Evolutionary conservation across 2,329 filamentous ascomycete genomes (phyloP).

Genomic region (Akanthomyces lecanii): DNA sequence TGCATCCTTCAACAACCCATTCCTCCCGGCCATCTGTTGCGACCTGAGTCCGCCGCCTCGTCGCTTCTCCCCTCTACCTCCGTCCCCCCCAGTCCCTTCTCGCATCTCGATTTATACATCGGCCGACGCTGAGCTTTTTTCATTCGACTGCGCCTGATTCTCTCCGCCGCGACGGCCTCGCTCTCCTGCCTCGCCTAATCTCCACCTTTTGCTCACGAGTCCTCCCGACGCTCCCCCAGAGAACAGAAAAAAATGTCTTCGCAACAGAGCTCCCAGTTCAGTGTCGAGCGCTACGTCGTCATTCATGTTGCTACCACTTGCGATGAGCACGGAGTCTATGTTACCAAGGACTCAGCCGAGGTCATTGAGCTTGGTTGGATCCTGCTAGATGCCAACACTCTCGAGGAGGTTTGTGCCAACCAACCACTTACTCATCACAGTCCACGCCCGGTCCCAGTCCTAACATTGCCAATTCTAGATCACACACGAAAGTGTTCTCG

Average conservation of each 20-base stretch:
- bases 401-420: conserved; percentile 71
- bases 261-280: conserved; percentile 51
- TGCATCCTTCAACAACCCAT: conserved; percentile 4
- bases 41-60: background rate
- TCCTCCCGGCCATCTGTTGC: background rate
- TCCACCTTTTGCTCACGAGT: conserved; percentile 21
- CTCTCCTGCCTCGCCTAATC: conserved; percentile 17
- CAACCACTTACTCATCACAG: background rate
- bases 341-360: conserved; percentile 98
- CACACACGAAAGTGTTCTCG: conserved; percentile 90
- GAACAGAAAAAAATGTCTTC: conserved; percentile 33
- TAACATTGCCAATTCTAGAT: conserved; percentile 52
- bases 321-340: conserved; percentile 98
- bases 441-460: background rate
- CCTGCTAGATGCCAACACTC: conserved; percentile 82
- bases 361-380: conserved; percentile 99
- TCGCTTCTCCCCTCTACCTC: background rate
- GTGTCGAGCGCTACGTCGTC: conserved; percentile 93
- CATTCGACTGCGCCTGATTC: conserved; percentile 1
- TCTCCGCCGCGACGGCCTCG: conserved; percentile 12
- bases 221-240: conserved; percentile 23
- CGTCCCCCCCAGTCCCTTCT: too few relatives aligned
- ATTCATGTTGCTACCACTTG: conserved; percentile 98
- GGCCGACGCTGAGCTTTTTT: conserved; percentile 20
- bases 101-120: conserved; percentile 14